These are phyloP conservation scores for Beauveria sp. DNA, from an alignment of 2,329 filamentous ascomycete genomes.

Conservation along the genomic window DNA sequence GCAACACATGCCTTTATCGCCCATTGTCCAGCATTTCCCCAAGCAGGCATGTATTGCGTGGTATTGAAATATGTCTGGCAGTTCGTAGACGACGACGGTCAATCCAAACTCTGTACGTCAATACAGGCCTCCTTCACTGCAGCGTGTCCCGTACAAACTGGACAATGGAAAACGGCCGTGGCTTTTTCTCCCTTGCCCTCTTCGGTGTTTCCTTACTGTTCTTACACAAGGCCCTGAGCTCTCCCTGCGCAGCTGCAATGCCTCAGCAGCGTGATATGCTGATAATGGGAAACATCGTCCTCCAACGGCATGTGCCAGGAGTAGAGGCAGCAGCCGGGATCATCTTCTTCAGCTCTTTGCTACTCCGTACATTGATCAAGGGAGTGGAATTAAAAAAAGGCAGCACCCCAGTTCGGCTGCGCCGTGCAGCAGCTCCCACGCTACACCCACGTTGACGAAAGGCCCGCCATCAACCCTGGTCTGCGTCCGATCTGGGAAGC, in stretches of 20 bases:
- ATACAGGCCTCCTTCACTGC: not conserved
- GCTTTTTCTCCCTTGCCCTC: too few relatives aligned
- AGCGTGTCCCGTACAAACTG: too few relatives aligned
- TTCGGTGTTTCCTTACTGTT: too few relatives aligned
- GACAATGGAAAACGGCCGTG: too few relatives aligned
- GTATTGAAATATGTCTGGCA: not conserved
- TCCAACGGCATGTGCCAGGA: not conserved
- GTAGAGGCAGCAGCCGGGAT: not conserved
- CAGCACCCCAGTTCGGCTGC: not conserved
- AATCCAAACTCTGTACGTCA: not conserved
- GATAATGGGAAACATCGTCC: not conserved
- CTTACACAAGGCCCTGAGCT: too few relatives aligned
- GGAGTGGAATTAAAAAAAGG: not conserved
- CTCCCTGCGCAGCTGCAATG: not conserved
- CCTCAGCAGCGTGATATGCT: not conserved
- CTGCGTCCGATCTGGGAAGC: constrained; percentile 8
- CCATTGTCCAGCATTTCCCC: not conserved
- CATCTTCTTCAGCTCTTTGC: not conserved
- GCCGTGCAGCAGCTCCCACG: not conserved
- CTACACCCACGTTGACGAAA: not conserved
- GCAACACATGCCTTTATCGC: not conserved
- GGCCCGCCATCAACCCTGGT: constrained; percentile 3
- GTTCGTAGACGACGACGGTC: too few relatives aligned
- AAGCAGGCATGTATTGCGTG: not conserved
- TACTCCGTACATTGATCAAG: not conserved